phyloP scores from a whole-genome alignment of 352 stramenopile genomes.

The Globisporangium echinulatum region DNA sequence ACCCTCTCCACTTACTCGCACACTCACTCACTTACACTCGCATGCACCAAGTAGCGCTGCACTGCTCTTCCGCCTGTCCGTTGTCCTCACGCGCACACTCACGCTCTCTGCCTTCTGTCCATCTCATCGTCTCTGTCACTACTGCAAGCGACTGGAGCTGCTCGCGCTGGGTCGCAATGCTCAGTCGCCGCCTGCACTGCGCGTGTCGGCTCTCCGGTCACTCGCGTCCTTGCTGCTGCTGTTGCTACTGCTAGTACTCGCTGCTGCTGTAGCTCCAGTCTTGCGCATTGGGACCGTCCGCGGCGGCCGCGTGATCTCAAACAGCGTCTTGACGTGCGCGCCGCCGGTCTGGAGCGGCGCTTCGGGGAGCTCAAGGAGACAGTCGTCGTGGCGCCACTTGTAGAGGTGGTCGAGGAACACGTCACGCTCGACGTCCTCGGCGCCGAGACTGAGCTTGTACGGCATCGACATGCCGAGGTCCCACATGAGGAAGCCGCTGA shows the following conservation, averaged over 20 bases:
- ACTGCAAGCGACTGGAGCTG: neutral
- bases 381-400: constrained; percentile 46
- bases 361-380: constrained; percentile 38
- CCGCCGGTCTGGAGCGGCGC: constrained; percentile 27
- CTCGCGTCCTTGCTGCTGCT: neutral
- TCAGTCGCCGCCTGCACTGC: neutral
- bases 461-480: constrained; percentile 88
- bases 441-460: constrained; percentile 82
- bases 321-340: constrained; percentile 43
- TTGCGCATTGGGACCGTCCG: constrained; percentile 11
- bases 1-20: too few relatives aligned
- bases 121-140: neutral
- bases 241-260: constrained; percentile 4
- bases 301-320: constrained; percentile 38
- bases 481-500: constrained; percentile 78
- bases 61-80: neutral
- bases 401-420: constrained; percentile 68
- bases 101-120: neutral
- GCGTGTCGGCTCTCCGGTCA: neutral
- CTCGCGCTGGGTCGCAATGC: too few relatives aligned
- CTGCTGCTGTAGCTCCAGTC: neutral
- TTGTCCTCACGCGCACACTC: neutral
- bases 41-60: too few relatives aligned
- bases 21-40: too few relatives aligned
- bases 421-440: constrained; percentile 60